phyloP scores from a whole-genome alignment of 192 early-diverging fungal species.

The Coemansia sp. region DNA sequence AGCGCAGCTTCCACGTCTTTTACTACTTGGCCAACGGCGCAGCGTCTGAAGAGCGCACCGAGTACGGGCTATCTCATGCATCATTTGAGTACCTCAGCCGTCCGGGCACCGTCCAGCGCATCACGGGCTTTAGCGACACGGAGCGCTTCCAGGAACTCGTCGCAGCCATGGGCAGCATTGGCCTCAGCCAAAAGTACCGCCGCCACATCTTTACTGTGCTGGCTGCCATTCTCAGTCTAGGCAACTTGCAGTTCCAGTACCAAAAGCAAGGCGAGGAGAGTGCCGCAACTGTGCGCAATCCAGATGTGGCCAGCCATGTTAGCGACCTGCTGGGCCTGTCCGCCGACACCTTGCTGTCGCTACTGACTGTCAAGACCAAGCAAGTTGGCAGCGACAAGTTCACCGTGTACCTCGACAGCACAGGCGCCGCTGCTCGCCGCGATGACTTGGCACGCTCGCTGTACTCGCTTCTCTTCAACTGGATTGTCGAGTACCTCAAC shows the following conservation, averaged over 20 bases:
- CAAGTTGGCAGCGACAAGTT: slow-evolving; percentile 81
- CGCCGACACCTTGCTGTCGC: slow-evolving; percentile 67
- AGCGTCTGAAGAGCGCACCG: slow-evolving; percentile 68
- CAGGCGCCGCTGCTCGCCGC: slow-evolving; percentile 68
- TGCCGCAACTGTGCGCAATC: slow-evolving; percentile 76
- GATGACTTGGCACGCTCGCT: slow-evolving; percentile 74
- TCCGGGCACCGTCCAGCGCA: slow-evolving; percentile 58
- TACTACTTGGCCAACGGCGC: slow-evolving; percentile 89
- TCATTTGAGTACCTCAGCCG: slow-evolving; percentile 60
- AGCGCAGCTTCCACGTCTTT: slow-evolving; percentile 93
- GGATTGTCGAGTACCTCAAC: slow-evolving; percentile 84
- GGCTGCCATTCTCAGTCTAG: slow-evolving; percentile 83
- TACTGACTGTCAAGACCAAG: slow-evolving; percentile 81
- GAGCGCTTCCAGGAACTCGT: slow-evolving; percentile 71
- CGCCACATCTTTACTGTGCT: slow-evolving; percentile 84
- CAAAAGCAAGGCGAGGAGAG: slow-evolving; percentile 73
- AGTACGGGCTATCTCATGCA: slow-evolving; percentile 56
- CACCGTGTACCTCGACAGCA: slow-evolving; percentile 76
- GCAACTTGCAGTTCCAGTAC: slow-evolving; percentile 84
- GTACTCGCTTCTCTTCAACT: slow-evolving; percentile 83
- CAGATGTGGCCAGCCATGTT: slow-evolving; percentile 71
- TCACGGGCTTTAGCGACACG: slow-evolving; percentile 62
- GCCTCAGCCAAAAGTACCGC: slow-evolving; percentile 79
- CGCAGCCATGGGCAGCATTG: slow-evolving; percentile 80
- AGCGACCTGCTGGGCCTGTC: slow-evolving; percentile 83